Percentiles rank a stretch among this genome's conserved stretches.
Evolutionary conservation across 2,329 filamentous ascomycete genomes (phyloP).

Genomic region (Xylaria hypoxylon): DNA sequence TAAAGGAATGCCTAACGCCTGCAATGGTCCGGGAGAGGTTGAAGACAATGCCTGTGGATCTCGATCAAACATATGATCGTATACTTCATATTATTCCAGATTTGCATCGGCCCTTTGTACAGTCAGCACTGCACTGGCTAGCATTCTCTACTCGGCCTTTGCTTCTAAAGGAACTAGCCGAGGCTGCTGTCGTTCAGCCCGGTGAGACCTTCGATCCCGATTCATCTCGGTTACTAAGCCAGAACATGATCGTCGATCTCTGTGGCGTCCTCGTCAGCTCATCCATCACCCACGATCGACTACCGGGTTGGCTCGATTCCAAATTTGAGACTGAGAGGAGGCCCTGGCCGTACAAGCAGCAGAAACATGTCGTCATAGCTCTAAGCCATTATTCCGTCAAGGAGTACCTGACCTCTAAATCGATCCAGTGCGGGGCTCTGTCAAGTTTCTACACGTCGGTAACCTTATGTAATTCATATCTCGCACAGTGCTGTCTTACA

Average conservation of each 20-base stretch:
- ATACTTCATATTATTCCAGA: neutral
- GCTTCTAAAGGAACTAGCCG: neutral
- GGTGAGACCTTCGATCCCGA: neutral
- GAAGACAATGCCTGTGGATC: neutral
- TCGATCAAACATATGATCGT: neutral
- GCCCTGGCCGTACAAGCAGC: no score
- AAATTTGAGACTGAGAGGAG: neutral
- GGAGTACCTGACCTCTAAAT: neutral
- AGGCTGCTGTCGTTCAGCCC: neutral
- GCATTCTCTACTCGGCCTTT: neutral
- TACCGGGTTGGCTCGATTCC: neutral
- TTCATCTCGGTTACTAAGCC: neutral
- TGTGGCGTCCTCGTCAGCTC: neutral
- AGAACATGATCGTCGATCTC: neutral
- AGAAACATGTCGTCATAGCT: neutral
- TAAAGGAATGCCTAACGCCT: neutral
- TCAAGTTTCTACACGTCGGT: neutral
- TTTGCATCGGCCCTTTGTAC: neutral
- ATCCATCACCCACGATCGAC: neutral
- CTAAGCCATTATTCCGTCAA: neutral
- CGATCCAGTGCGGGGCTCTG: neutral
- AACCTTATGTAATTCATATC: neutral
- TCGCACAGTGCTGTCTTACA: no score
- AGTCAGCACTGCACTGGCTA: neutral
- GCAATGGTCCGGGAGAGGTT: neutral